A percentile compares a stretch with the other conserved stretches of the same genome.
Evolutionary conservation across 208 protist species (phyloP).

Genomic region (Trichomonas gallinae): DNA sequence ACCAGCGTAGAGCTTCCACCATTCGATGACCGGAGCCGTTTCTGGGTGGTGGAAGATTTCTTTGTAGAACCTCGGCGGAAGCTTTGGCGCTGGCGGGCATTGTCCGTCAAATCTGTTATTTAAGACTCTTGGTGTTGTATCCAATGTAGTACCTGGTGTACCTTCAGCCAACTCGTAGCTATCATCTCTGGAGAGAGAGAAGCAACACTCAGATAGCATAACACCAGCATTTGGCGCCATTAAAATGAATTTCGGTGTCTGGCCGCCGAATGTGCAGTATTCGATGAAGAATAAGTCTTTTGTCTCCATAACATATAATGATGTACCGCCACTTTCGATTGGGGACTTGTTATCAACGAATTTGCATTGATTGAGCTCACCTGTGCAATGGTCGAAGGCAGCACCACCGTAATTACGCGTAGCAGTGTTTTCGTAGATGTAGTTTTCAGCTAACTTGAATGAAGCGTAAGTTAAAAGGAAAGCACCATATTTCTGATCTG

Average conservation of each 20-base stretch:
- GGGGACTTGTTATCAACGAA: not conserved
- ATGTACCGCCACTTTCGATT: not conserved
- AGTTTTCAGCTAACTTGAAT: not conserved
- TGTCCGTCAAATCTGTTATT: not conserved
- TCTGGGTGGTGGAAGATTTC: not conserved
- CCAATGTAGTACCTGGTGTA: not conserved
- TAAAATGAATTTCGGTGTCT: not conserved
- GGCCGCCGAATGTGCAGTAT: not conserved
- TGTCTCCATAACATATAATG: not conserved
- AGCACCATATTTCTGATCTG: not conserved
- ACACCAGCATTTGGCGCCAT: not conserved
- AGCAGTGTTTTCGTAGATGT: not conserved
- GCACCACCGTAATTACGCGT: not conserved
- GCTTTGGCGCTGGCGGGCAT: not conserved
- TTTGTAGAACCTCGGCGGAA: not conserved
- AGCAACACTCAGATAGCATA: not conserved
- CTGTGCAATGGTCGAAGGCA: not conserved
- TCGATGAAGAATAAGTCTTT: not conserved
- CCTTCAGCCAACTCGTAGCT: not conserved
- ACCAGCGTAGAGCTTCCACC: not conserved
- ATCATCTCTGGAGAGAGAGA: not conserved
- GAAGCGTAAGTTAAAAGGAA: not conserved
- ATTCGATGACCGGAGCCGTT: not conserved
- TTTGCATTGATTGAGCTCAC: not conserved
- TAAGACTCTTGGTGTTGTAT: not conserved